phyloP scores from a whole-genome alignment of 2,329 filamentous ascomycete species.

The Aspergillus tamarii region DNA sequence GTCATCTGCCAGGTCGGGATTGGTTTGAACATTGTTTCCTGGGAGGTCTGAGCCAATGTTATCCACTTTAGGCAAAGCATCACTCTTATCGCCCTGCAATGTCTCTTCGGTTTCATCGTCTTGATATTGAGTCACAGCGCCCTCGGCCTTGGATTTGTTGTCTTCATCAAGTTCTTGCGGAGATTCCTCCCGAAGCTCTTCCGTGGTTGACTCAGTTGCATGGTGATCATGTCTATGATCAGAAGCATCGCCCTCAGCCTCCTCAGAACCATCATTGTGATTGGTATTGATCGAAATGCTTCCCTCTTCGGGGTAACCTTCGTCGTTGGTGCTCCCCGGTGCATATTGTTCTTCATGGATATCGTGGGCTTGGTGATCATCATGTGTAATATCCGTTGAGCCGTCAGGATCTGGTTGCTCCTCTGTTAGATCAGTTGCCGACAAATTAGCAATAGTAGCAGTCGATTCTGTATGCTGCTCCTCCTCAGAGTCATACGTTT shows the following conservation, averaged over 20 bases:
- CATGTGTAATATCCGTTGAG: conserved; percentile 10
- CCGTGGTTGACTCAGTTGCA: conserved; percentile 13
- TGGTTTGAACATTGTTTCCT: conserved; percentile 17
- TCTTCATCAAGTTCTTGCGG: conserved; percentile 17
- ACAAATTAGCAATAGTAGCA: conserved; percentile 29
- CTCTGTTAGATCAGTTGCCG: conserved; percentile 18
- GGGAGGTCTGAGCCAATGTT: conserved; percentile 11
- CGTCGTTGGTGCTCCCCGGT: conserved; percentile 16
- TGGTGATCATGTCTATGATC: conserved; percentile 17
- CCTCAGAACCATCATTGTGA: conserved; percentile 12
- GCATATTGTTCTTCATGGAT: conserved; percentile 41
- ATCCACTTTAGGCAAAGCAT: conserved; percentile 21
- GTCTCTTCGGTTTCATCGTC: conserved; percentile 16
- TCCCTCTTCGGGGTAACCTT: conserved; percentile 24
- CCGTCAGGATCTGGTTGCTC: conserved; percentile 22
- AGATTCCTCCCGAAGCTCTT: conserved; percentile 15
- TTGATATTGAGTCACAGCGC: conserved; percentile 17
- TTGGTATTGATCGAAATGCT: conserved; percentile 15
- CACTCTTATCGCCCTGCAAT: conserved; percentile 16
- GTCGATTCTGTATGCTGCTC: conserved; percentile 37
- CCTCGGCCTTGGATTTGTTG: conserved; percentile 14
- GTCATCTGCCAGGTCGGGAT: conserved; percentile 30
- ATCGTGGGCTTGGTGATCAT: conserved; percentile 17
- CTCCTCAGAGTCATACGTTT: conserved; percentile 32
- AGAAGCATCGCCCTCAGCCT: conserved; percentile 16